Evolutionary conservation across 148 eudicot genomes (phyloP), one percentile per base, ranked within the genome.

Genomic region (Chenopodium suecicum): DNA sequence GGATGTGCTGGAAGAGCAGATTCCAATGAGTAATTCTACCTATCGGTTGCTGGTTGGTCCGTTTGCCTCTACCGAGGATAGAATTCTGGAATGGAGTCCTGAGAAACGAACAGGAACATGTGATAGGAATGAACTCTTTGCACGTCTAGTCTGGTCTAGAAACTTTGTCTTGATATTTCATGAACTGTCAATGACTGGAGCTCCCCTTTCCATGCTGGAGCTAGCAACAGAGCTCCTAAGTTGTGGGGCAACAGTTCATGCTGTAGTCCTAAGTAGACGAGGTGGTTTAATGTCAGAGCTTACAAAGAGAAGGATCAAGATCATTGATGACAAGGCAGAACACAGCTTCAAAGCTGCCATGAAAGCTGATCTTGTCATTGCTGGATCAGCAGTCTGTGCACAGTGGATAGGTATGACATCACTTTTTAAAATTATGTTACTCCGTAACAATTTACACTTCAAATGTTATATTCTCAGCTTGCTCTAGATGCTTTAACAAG

Each of bases 171-270:
- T 97, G 88, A 87, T 97, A 82, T 89, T 97, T 68, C 98, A 97
- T 78, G 99, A 97, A 91, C 88, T 97, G 56, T 94, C 99, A 4
- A 91, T 97, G 98, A 97, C 99, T 25, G 99, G 98, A 13, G 97
- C 99, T 52, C 98, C 99, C 14, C 97, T 94, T 83, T 95, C 99
- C 16, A 97, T 97, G 99, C 84, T 97, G 89, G 99, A 97, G 88
- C 85, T 97, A 85, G 99, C 96, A 22, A 88, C 97, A 2, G 99
- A 97, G 86, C 89, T 97, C 78, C 71, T 97, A 87, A 97, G 99
- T 86, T 97, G 99, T 83, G 99, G 99, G 77, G 98, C 99, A 48
- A 89, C 96, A 9, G 97, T 97, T 83, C 89, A 93, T 72, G 99
- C 87, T 44, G 95, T 97, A 11, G 88, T 89, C 85, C 92, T 97